phyloP scores from a whole-genome alignment of 148 eudicot species.

The Fallopia convolvulus region DNA sequence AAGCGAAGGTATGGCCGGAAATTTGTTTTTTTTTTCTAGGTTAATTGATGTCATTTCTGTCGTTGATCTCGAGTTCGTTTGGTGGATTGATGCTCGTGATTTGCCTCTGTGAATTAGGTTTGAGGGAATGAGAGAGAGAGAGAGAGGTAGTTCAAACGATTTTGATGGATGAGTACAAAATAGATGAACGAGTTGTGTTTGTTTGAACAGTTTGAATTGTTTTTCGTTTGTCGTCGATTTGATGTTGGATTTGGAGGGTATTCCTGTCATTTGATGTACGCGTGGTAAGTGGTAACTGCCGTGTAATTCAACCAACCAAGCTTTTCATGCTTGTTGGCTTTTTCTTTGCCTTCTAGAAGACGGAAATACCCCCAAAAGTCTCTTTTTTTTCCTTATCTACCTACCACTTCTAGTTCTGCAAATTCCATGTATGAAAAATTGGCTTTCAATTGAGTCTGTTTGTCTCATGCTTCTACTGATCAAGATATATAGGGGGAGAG shows the following conservation, averaged over 20 bases:
- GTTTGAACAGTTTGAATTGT: not conserved
- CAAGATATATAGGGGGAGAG: not conserved
- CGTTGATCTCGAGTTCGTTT: not conserved
- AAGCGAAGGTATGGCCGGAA: not conserved
- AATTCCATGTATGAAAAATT: not conserved
- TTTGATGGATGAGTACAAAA: not conserved
- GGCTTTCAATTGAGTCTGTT: not conserved
- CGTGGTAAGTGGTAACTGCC: slow-evolving; percentile 17
- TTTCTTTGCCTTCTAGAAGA: not conserved
- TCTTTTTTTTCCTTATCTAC: not conserved
- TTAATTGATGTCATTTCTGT: not conserved
- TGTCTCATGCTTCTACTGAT: not conserved
- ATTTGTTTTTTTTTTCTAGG: not conserved
- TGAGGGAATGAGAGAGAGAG: not conserved
- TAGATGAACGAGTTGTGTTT: not conserved
- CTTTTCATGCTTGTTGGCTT: not conserved
- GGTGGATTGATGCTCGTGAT: not conserved
- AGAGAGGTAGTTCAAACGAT: not conserved
- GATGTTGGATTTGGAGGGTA: slow-evolving; percentile 19
- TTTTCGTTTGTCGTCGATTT: not conserved
- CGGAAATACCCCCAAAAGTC: not conserved
- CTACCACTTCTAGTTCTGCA: not conserved
- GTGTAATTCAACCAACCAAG: slow-evolving; percentile 13
- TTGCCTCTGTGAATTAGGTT: not conserved
- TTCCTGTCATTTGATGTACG: slow-evolving; percentile 14